These are phyloP conservation scores for Clarireedia sp. DNA, from an alignment of 2,329 filamentous ascomycete genomes.

Conservation along the genomic window DNA sequence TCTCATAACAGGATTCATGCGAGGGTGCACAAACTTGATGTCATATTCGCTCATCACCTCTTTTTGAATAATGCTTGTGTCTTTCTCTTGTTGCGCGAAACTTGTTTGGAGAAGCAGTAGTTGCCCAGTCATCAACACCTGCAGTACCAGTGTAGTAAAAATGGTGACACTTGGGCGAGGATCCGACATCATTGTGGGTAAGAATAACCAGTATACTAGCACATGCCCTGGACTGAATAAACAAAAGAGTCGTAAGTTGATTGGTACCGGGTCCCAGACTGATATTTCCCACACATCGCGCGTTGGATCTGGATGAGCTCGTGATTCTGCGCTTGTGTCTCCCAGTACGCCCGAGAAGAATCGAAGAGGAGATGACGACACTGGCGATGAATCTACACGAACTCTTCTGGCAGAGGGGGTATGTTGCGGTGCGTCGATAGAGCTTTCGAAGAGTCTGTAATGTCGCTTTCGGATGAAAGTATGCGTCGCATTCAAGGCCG, in stretches of 20 bases:
- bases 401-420: slow-evolving; percentile 87
- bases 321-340: slow-evolving; percentile 64
- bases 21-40: slow-evolving; percentile 87
- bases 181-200: slow-evolving; percentile 70
- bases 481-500: slow-evolving; percentile 70
- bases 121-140: slow-evolving; percentile 67
- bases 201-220: slow-evolving; percentile 80
- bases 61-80: slow-evolving; percentile 75
- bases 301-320: slow-evolving; percentile 73
- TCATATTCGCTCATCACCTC: slow-evolving; percentile 95
- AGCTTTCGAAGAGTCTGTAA: slow-evolving; percentile 85
- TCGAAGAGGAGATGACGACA: slow-evolving; percentile 68
- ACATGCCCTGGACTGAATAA: slow-evolving; percentile 90
- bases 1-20: slow-evolving; percentile 71
- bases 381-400: slow-evolving; percentile 75
- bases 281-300: slow-evolving; percentile 92
- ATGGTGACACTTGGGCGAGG: slow-evolving; percentile 79
- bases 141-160: slow-evolving; percentile 71
- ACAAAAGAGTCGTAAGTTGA: slow-evolving; percentile 75
- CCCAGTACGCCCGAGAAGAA: slow-evolving; percentile 63
- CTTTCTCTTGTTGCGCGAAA: slow-evolving; percentile 80
- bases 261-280: slow-evolving; percentile 86
- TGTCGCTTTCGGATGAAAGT: slow-evolving; percentile 74
- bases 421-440: slow-evolving; percentile 64
- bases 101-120: slow-evolving; percentile 63